These are phyloP conservation scores for Puccinia horiana DNA, from an alignment of 1,284 basidiomycete species.

Conservation along the genomic window DNA sequence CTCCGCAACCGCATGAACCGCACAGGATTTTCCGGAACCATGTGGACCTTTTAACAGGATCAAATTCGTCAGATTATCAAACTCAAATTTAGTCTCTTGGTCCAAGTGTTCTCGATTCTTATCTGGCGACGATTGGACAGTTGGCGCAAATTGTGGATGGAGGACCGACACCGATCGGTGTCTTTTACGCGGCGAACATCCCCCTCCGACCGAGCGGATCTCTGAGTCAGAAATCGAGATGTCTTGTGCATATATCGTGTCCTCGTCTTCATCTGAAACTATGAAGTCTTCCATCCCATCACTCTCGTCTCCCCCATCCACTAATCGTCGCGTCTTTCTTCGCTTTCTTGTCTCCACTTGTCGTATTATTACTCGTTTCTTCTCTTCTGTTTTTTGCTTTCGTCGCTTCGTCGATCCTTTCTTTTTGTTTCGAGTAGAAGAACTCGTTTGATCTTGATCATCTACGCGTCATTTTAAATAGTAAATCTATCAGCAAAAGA, in stretches of 20 bases:
- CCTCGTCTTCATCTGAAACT: neutral
- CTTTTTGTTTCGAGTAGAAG: neutral
- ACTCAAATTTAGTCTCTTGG: neutral
- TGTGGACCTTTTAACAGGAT: conserved; percentile 79
- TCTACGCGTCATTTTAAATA: neutral
- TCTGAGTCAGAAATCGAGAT: neutral
- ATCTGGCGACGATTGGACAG: neutral
- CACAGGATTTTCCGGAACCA: conserved; percentile 87
- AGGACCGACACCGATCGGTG: neutral
- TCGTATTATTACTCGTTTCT: conserved; percentile 9
- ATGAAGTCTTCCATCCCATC: conserved; percentile 6
- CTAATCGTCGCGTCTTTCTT: neutral
- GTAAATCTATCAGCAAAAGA: too few species aligned
- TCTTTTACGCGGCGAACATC: conserved; percentile 21
- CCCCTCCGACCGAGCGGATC: neutral
- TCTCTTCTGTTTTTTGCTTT: neutral
- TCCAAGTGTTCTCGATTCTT: neutral
- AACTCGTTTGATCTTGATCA: conserved; percentile 53
- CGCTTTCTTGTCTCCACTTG: neutral
- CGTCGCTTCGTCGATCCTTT: neutral
- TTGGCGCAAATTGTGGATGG: neutral
- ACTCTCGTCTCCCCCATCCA: conserved; percentile 13
- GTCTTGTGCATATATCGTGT: conserved; percentile 14
- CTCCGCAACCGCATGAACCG: conserved; percentile 86
- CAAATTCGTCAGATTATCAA: conserved; percentile 70